Evolutionary conservation across 2,329 filamentous ascomycete genomes (phyloP).

Genomic region (Fusarium zealandicum): DNA sequence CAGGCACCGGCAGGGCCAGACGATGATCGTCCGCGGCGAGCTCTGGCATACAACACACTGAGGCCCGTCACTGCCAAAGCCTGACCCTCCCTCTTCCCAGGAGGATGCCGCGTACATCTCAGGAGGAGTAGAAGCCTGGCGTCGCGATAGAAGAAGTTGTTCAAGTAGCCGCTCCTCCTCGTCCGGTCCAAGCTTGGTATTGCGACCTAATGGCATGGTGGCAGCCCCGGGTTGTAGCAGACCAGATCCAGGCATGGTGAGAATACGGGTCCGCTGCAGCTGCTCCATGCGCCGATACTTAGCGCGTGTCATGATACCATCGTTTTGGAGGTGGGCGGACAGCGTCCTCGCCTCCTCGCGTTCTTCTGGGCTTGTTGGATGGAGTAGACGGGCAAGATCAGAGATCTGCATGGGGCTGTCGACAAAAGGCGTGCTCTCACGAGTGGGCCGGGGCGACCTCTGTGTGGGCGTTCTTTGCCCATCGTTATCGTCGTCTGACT

Average conservation of each 20-base stretch:
- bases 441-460: constrained; percentile 54
- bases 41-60: constrained; percentile 94
- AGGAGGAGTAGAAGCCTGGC: constrained; percentile 39
- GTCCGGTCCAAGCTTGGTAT: constrained; percentile 57
- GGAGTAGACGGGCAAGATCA: constrained; percentile 80
- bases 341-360: constrained; percentile 82
- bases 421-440: constrained; percentile 63
- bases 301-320: constrained; percentile 80
- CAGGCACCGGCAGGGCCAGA: constrained; percentile 96
- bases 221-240: constrained; percentile 23
- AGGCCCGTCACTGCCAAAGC: constrained; percentile 74
- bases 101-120: constrained; percentile 42
- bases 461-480: constrained; percentile 79
- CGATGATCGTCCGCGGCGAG: constrained; percentile 83
- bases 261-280: constrained; percentile 72
- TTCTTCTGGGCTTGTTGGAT: constrained; percentile 79
- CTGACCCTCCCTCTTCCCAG: constrained; percentile 76
- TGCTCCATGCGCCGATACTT: constrained; percentile 74
- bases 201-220: constrained; percentile 26
- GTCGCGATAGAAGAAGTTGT: constrained; percentile 64
- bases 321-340: constrained; percentile 77
- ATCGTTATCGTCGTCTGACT: constrained; percentile 54
- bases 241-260: constrained; percentile 44
- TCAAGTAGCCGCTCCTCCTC: constrained; percentile 69
- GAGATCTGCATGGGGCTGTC: constrained; percentile 70